Evolutionary conservation across 345 rosid species (phyloP), one percentile per base, ranked within the genome.

Genomic region (Syzygium oleosum): DNA sequence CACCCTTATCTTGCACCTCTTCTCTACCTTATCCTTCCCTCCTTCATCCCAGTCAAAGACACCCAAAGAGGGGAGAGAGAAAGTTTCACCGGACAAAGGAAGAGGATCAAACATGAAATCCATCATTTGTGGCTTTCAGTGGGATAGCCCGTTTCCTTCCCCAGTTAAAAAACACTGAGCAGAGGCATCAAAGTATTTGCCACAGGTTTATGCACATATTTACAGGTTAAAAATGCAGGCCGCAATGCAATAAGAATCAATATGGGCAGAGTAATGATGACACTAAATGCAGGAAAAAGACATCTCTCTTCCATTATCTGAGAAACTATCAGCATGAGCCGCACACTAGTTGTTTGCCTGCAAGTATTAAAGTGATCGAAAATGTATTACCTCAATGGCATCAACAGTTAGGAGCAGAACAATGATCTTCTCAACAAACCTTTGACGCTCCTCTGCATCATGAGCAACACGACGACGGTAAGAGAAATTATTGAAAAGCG

Each of bases 371-470:
- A 11, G 63, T 16, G 46, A 51, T 10, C 2, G 49, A 51, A 41
- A 55, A 29, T 12, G 9, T 31, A 43, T 88, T 95, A 98, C 99
- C 99, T 98, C 98, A 88, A 96, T 95, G 93, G 97, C 96, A 90
- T 97, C 99, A 88, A 95, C 97, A 0, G 99, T 95, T 52, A 97
- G 99, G 49, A 98, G 98, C 88, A 98, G 94, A 29, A 98, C 99
- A 85, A 98, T 97, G 68, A 98, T 96, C 90, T 91, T 97, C 86
- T 97, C 98, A 9, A 95, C 90, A 87, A 98, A 95, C 88, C 93
- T 95, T 88, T 97, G 98, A 52, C 93, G 94, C 91, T 98, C 99
- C 93, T 90, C 99, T 14, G 97, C 96, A 88, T 96, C 96, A 51
- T 90, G 95, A 65, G 95, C 88, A 43, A 98, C 85, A 59, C 90